Evolutionary conservation across 106 monocot genomes (phyloP), one percentile per base, ranked within the genome.

Genomic region (Acorus gramineus): DNA sequence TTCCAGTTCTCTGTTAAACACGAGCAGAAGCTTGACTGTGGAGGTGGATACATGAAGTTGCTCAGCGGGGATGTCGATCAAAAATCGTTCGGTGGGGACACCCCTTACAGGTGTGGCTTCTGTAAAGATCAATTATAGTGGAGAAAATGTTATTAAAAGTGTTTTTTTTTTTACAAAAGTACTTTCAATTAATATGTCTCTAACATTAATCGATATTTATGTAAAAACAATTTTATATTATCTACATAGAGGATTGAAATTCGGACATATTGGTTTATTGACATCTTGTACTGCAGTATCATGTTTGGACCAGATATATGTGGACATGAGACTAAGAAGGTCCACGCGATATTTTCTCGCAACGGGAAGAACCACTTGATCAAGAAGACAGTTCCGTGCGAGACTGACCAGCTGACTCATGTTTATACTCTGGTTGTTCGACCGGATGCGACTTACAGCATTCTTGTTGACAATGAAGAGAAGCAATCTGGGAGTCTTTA

Each of bases 21-120:
- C 72, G 89, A 89, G 58, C 89, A 89, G 56, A 84, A 89, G 66
- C 76, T 89, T 53, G 84, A 89, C 54, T 89, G 89, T 77, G 89
- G 89, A 47, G 89, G 89, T 50, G 89, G 89, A 49, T 84, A 89
- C 64, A 79, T 89, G 76, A 89, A 89, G 66, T 64, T 89, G 8
- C 81, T 89, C 6, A 89, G 84, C 62, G 84, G 81, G 61, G 81
- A 84, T 69, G 69, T 81, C 74, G 81, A 89, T 58, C 89, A 89
- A 62, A 84, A 89, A 55, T 79, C 60, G 57, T 89, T 89, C 61
- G 71, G 81, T 67, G 81, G 84, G 11, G 84, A 89, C 6, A 89
- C 89, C 8, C 79, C 84, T 53, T 89, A 89, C 56, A 87, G 86
- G 86, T 82, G 7, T 61, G 9, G 7, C 44, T 52, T 55, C 49